Percentiles rank a stretch among this genome's conserved stretches.
Conservation (phyloP, 176 grass and related monocot species). For the Phyllostachys edulis region DNA sequence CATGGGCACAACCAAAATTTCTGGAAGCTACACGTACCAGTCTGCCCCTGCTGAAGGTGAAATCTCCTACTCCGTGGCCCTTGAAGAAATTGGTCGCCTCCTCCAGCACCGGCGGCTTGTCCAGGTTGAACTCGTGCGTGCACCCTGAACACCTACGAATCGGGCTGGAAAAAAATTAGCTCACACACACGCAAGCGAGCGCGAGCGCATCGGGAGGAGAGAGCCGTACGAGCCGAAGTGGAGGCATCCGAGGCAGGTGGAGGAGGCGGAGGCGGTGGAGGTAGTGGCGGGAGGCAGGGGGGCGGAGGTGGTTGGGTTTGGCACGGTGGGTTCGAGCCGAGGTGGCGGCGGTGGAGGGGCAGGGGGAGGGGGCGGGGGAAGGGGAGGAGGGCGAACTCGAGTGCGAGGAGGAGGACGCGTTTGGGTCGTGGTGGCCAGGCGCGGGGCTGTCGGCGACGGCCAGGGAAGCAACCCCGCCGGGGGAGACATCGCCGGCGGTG, state of each 20-base stretch:
- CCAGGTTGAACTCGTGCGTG: slow-evolving; percentile 69
- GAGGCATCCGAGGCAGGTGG: slow-evolving; percentile 62
- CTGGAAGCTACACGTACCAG: slow-evolving; percentile 45
- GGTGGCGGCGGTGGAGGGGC: slow-evolving; percentile 31
- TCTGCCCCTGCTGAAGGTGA: slow-evolving; percentile 76
- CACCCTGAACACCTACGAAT: slow-evolving; percentile 76
- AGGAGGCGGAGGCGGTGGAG: background rate
- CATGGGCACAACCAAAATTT: background rate
- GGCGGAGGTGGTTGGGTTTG: slow-evolving; percentile 3
- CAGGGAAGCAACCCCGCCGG: slow-evolving; percentile 34
- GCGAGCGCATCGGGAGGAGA: background rate
- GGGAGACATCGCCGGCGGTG: slow-evolving; percentile 43
- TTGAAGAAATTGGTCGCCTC: slow-evolving; percentile 68
- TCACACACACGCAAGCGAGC: background rate
- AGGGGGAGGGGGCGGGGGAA: slow-evolving; percentile 9
- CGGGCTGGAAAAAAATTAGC: slow-evolving; percentile 1
- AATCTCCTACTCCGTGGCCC: slow-evolving; percentile 56
- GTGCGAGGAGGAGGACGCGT: slow-evolving; percentile 37
- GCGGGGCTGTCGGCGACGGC: slow-evolving; percentile 36
- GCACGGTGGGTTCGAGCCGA: slow-evolving; percentile 31
- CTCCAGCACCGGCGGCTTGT: slow-evolving; percentile 66
- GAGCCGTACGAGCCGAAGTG: slow-evolving; percentile 75
- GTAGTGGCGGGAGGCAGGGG: background rate
- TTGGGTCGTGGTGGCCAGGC: slow-evolving; percentile 11
- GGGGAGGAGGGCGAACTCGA: slow-evolving; percentile 31